Evolutionary conservation across 805 yeast species (phyloP), one percentile per base, ranked within the genome.

Genomic region (Lipomyces mesembrius): DNA sequence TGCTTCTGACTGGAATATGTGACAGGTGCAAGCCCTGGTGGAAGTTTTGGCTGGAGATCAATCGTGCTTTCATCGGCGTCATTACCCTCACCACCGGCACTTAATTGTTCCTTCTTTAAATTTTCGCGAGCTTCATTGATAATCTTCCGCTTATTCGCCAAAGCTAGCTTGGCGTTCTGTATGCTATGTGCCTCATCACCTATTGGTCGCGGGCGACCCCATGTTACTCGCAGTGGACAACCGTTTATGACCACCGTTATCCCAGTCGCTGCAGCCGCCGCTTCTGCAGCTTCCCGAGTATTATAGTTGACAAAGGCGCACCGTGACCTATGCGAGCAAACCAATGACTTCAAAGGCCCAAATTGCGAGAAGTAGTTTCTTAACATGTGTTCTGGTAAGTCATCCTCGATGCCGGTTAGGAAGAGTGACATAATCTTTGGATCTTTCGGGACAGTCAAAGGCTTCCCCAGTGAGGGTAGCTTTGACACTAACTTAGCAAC

Each of bases 381-480:
- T 17, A 92, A 79, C 61, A 79, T 78, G 76, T 87, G 87, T 72
- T 88, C 91, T 0, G 96, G 88, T 6, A 88, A 74, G 17, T 86
- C 86, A 3, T 85, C 84, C 66, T 84, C 87, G 22, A 91, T 80
- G 1, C 97, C 97, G 77, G 88, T 90, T 22, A 92, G 74, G 75
- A 92, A 92, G 62, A 92, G 83, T 0, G 92, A 83, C 61, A 81
- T 83, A n/a, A 85, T 73, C 0, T 76, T 72, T 3, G 74, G 66
- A 61, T 83, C 83, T 43, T 77, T 77, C 0, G 88, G 85, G 1
- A 80, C 43, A 20, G 68, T 66, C 34, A 70, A 56, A 5, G 77
- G 2, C 67, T 72, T 2, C 67, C 66, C 9, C 88, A 74, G n/a
- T 65, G 90, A 82, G 0, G 97, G 96, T n/a, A 92, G 78, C 70